phyloP scores from a whole-genome alignment of 2,329 filamentous ascomycete genomes.

The Ophiosphaerella korrae region DNA sequence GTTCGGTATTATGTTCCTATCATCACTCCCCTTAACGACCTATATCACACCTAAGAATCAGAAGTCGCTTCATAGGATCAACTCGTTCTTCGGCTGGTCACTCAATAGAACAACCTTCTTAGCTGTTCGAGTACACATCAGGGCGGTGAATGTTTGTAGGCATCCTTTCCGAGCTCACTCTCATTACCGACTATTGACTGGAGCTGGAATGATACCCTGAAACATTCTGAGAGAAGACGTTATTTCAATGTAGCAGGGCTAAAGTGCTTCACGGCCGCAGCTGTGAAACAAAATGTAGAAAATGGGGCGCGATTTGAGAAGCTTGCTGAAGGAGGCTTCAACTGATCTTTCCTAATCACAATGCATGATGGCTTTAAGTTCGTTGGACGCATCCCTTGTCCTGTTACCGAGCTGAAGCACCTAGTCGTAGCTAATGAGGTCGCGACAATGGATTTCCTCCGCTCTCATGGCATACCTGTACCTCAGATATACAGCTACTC shows the following conservation, averaged over 20 bases:
- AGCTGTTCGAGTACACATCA: constrained; percentile 31
- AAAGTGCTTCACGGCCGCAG: constrained; percentile 32
- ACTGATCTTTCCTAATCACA: constrained; percentile 28
- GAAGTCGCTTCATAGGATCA: constrained; percentile 1
- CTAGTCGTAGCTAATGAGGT: constrained; percentile 46
- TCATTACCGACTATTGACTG: constrained; percentile 14
- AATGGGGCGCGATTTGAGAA: constrained; percentile 33
- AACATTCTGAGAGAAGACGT: constrained; percentile 24
- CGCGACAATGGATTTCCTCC: constrained; percentile 45
- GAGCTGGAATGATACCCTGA: constrained; percentile 26
- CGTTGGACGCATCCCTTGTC: constrained; percentile 33
- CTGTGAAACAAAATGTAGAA: constrained; percentile 23
- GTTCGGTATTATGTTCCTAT: not conserved
- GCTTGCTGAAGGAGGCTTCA: constrained; percentile 32
- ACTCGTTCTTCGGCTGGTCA: constrained; percentile 8
- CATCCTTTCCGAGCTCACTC: not conserved
- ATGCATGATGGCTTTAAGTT: constrained; percentile 33
- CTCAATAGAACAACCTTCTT: constrained; percentile 11
- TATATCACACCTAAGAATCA: not conserved
- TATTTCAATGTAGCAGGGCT: constrained; percentile 28
- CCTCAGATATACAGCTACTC: constrained; percentile 46
- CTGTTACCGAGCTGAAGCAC: constrained; percentile 25
- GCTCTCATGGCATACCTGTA: constrained; percentile 41
- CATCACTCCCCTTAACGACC: not conserved
- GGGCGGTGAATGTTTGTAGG: constrained; percentile 29